Conservation (phyloP, 208 protist genomes). For the Leishmania arabica region DNA sequence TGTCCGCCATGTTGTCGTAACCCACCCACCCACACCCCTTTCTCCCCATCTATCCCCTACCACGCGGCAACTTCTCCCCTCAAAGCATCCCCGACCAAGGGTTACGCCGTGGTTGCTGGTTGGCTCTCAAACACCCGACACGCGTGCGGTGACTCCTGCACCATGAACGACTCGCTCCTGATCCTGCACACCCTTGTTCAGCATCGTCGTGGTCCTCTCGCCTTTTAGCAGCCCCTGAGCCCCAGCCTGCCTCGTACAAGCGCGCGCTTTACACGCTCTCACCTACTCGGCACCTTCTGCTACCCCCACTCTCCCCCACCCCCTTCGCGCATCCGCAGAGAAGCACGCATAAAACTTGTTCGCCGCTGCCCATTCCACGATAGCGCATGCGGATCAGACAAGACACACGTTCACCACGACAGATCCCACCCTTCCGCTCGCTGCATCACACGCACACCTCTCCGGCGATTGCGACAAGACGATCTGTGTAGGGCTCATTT, state of each 20-base stretch:
- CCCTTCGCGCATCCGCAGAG: neutral
- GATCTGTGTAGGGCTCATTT: neutral
- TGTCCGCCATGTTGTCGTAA: neutral
- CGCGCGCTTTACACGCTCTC: neutral
- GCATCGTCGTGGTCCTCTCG: neutral
- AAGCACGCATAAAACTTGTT: neutral
- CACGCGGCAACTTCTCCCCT: neutral
- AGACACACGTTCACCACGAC: neutral
- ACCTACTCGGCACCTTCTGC: neutral
- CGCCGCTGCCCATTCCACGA: neutral
- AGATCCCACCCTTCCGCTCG: neutral
- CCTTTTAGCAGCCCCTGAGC: neutral
- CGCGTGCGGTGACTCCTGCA: neutral
- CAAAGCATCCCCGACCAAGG: neutral
- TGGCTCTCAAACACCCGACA: neutral
- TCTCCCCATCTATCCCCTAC: neutral
- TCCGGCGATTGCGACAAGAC: too few species aligned
- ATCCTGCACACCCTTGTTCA: neutral
- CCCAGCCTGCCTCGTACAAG: neutral
- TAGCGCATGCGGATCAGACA: neutral
- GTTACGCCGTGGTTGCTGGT: neutral
- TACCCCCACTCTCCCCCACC: neutral
- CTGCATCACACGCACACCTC: neutral
- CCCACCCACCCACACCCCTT: neutral
- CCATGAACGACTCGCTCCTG: neutral